These are phyloP conservation scores for Fusarium multiceps DNA, from an alignment of 2,329 filamentous ascomycete species.

Conservation along the genomic window DNA sequence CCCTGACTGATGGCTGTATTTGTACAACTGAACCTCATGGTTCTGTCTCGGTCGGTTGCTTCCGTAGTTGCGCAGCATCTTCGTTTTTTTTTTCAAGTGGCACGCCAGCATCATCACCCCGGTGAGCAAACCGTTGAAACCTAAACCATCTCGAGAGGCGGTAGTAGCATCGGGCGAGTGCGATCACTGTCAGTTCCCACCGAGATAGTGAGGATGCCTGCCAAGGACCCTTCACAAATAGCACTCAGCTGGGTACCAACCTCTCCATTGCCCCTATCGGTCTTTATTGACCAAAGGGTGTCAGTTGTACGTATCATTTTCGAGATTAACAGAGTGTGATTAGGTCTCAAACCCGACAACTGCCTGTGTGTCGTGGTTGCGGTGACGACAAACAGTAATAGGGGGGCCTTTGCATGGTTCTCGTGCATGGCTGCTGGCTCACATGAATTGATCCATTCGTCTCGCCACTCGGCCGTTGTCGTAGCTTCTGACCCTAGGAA, in stretches of 20 bases:
- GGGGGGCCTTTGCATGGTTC: constrained; percentile 42
- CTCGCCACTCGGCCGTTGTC: constrained; percentile 17
- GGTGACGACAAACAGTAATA: constrained; percentile 38
- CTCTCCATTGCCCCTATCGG: not conserved
- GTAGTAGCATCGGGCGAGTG: not conserved
- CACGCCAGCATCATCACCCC: constrained; percentile 1
- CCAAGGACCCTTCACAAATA: constrained; percentile 20
- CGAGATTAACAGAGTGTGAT: constrained; percentile 18
- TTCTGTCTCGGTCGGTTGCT: constrained; percentile 17
- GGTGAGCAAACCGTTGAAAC: not conserved
- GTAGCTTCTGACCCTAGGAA: constrained; percentile 12
- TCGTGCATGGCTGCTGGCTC: constrained; percentile 50
- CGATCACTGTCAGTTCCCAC: constrained; percentile 7
- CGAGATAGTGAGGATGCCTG: not conserved
- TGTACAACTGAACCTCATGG: constrained; percentile 21
- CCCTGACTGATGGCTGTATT: constrained; percentile 23
- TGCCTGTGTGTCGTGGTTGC: constrained; percentile 25
- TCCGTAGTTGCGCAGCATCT: constrained; percentile 19
- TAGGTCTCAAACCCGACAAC: constrained; percentile 21
- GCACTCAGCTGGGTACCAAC: constrained; percentile 10
- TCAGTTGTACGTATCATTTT: not conserved
- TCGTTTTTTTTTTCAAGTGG: not conserved
- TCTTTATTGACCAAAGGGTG: not conserved
- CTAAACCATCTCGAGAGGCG: not conserved
- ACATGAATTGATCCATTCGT: constrained; percentile 48